Evolutionary conservation across 202 grass and related monocot species (phyloP).

Genomic region (Setaria italica): DNA sequence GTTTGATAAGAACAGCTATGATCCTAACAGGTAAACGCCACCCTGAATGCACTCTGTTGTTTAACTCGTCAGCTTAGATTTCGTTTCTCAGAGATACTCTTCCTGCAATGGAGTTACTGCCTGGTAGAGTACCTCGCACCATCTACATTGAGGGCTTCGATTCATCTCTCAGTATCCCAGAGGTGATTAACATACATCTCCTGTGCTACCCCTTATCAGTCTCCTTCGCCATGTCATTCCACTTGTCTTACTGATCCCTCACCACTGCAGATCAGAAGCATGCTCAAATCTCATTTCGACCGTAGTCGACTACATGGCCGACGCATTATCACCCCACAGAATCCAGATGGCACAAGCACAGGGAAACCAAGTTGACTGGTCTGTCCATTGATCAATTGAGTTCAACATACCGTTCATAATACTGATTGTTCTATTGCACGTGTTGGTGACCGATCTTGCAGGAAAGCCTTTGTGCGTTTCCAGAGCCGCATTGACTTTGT

Average conservation of each 20-base stretch:
- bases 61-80: neutral
- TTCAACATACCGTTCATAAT: neutral
- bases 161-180: neutral
- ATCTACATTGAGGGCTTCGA: neutral
- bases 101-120: neutral
- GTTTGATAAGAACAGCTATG: neutral
- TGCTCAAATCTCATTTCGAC: neutral
- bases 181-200: neutral
- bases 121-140: neutral
- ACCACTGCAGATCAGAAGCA: slow-evolving; percentile 14
- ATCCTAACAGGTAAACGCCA: neutral
- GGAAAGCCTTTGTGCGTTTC: neutral
- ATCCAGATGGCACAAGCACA: slow-evolving; percentile 9
- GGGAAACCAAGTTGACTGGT: neutral
- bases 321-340: neutral
- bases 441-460: neutral
- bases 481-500: neutral
- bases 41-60: neutral
- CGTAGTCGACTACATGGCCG: neutral
- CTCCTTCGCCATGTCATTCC: neutral
- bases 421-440: neutral
- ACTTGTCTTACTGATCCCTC: neutral
- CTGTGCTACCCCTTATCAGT: neutral
- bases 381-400: neutral
- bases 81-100: neutral